Conservation (phyloP, 495 filamentous ascomycete species). For the Gamarada debralockiae region DNA sequence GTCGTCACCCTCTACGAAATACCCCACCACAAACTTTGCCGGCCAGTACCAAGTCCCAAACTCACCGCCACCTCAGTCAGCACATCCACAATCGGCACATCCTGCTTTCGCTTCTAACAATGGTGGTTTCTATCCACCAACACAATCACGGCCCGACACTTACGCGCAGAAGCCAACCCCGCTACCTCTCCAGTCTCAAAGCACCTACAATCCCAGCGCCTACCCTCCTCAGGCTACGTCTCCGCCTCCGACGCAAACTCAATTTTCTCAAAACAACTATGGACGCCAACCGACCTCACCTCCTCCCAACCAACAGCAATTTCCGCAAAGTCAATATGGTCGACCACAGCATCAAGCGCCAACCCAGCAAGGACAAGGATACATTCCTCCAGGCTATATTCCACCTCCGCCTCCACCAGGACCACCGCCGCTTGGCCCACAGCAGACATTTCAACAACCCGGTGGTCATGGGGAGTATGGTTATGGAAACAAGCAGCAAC, state of each 20-base stretch:
- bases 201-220: conserved; percentile 29
- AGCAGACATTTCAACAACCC: conserved; percentile 59
- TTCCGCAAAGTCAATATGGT: conserved; percentile 26
- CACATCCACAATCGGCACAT: conserved; percentile 30
- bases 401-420: conserved; percentile 88
- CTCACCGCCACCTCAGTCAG: conserved; percentile 32
- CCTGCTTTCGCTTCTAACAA: conserved; percentile 27
- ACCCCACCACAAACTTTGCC: conserved; percentile 42
- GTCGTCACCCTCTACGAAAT: conserved; percentile 36
- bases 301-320: conserved; percentile 47
- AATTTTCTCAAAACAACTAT: conserved; percentile 47
- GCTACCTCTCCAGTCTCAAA: conserved; percentile 20
- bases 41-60: conserved; percentile 50
- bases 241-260: conserved; percentile 81
- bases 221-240: conserved; percentile 72
- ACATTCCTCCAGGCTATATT: conserved; percentile 76
- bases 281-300: conserved; percentile 40
- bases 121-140: conserved; percentile 24
- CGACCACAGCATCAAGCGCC: conserved; percentile 32
- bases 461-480: conserved; percentile 30
- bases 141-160: conserved; percentile 7
- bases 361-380: conserved; percentile 33
- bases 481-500: conserved; percentile 27
- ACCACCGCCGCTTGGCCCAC: conserved; percentile 69
- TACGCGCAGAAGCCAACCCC: conserved; percentile 13